phyloP scores from a whole-genome alignment of 108 stramenopile genomes.

The Mediolabrus comicus region DNA sequence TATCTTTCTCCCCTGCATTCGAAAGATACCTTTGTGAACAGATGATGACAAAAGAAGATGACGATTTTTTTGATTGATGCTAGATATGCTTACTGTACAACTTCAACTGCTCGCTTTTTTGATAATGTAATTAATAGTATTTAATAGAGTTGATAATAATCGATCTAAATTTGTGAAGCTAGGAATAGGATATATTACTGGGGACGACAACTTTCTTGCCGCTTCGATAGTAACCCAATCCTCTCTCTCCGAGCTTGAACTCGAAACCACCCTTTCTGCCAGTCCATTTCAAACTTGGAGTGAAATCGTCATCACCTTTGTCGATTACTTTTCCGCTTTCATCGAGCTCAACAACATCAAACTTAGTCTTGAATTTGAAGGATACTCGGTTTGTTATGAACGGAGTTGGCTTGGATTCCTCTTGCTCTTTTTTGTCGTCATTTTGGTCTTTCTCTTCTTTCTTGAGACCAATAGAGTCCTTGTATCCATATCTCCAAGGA shows the following conservation, averaged over 20 bases:
- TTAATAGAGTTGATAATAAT: too few relatives aligned
- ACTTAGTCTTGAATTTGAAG: slow-evolving; percentile 74
- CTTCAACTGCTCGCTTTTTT: neutral
- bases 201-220: slow-evolving; percentile 85
- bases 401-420: slow-evolving; percentile 3
- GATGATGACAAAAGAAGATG: slow-evolving; percentile 18
- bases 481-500: slow-evolving; percentile 61
- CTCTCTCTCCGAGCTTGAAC: slow-evolving; percentile 86
- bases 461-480: slow-evolving; percentile 6
- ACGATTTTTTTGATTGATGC: slow-evolving; percentile 2
- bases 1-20: slow-evolving; percentile 31
- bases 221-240: slow-evolving; percentile 86
- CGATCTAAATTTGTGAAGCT: too few relatives aligned
- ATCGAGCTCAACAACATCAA: slow-evolving; percentile 83
- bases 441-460: slow-evolving; percentile 16
- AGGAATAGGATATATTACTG: slow-evolving; percentile 76
- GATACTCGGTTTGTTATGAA: slow-evolving; percentile 18
- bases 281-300: slow-evolving; percentile 64
- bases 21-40: slow-evolving; percentile 31
- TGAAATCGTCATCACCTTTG: slow-evolving; percentile 81
- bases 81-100: neutral
- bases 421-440: neutral
- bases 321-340: slow-evolving; percentile 76
- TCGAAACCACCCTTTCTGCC: slow-evolving; percentile 86
- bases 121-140: neutral